Base-by-base conservation (phyloP, 192 early-diverging fungal species). In the Coemansia sp. region DNA sequence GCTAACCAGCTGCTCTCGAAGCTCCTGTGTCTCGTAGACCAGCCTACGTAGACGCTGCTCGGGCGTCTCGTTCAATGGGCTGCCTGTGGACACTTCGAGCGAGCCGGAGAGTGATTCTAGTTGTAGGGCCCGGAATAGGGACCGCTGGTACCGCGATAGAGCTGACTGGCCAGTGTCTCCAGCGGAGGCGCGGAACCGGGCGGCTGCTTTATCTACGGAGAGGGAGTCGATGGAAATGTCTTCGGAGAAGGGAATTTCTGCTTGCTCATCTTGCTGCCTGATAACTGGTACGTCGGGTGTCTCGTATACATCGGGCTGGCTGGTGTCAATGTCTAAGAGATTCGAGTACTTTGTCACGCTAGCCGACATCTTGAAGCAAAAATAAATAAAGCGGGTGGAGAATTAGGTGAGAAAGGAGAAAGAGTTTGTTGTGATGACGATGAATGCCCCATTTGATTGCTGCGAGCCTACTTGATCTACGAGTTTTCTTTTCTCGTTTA, bases 301-400 rank as follows among this genome's bases (percentile, higher is more conserved):
- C 66, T 96, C 93, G 73, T 90, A 94, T 59, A 96, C 91, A 86
- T 94, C 94, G 51, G 90, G 92, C 55, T 82, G 80, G 48, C 67
- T 72, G 15, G 68, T 62, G 69, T 78, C 93, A 80, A 95, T 90
- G 77, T 94, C 92, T 19, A 91, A 91, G 29, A 94, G 85, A 44
- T 87, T 85, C 51, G 87, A 78, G 85, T 93, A 93, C 73, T 94
- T 94, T 71, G 84, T 87, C 23, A 74, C 67, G 51, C 66, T 53
- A 32, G 72, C 63, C 15, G 72, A 70, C 76, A 78, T 84, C 59
- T 23, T 32, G 48, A 48, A 27, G 15, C n/a, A 50, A 48, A 57
- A 63, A 51, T 2, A 27, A 27, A 27, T 27, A 27, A 27, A 27
- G 27, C 1, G 27, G 27, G 17, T 39, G 12, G 15, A 48, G 39